Conservation (phyloP, 306 rosid species). For the Pyrus betulifolia region DNA sequence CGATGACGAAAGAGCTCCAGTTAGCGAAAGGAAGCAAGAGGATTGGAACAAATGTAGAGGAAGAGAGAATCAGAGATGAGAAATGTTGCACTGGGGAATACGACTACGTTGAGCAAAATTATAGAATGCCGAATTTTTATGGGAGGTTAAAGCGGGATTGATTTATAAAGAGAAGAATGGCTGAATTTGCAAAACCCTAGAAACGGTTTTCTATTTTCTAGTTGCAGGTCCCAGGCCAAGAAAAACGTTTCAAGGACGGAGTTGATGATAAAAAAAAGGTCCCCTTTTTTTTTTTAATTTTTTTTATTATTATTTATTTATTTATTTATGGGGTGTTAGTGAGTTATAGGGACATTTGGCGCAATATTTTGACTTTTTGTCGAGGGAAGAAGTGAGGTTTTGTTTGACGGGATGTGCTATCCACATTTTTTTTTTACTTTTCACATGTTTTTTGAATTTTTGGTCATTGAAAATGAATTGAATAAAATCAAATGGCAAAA, state of each 20-base stretch:
- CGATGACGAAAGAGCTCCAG: conserved; percentile 1
- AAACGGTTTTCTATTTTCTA: neutral
- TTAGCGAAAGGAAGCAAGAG: neutral
- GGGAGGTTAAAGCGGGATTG: neutral
- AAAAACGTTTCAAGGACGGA: neutral
- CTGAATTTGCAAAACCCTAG: conserved; percentile 24
- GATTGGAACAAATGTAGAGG: neutral
- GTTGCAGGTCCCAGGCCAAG: neutral
- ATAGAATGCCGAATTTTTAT: neutral
- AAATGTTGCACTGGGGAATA: neutral
- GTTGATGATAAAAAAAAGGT: no score
- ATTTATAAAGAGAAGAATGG: neutral
- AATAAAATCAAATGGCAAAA: no score
- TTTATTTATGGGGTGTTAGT: no score
- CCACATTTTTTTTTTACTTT: no score
- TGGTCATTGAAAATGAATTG: no score
- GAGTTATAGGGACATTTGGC: no score
- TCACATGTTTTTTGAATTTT: no score
- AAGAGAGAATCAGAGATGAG: neutral
- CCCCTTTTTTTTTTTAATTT: no score
- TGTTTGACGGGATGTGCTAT: no score
- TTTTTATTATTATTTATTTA: no score
- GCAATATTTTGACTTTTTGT: no score
- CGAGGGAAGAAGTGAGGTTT: no score
- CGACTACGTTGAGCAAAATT: conserved; percentile 18